Percentiles rank a stretch among this genome's conserved stretches.
Evolutionary conservation across 2,329 filamentous ascomycete genomes (phyloP).

Genomic region (Diplodia scrobiculata): DNA sequence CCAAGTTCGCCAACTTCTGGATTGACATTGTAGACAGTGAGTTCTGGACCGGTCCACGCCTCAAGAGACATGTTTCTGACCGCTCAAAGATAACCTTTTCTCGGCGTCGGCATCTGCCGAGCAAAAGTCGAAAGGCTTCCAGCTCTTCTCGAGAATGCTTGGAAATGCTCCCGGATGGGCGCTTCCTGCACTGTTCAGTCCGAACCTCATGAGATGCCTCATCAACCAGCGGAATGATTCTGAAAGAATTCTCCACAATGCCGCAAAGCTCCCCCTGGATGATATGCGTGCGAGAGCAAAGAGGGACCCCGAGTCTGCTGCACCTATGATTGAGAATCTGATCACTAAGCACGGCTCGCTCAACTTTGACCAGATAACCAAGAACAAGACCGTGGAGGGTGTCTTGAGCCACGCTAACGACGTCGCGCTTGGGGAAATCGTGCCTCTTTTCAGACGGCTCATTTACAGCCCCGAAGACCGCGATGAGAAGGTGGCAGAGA

Average conservation of each 20-base stretch:
- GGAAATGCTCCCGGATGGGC: constrained; percentile 53
- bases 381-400: constrained; percentile 79
- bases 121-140: constrained; percentile 89
- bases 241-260: constrained; percentile 77
- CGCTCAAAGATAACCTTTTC: constrained; percentile 72
- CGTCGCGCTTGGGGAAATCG: constrained; percentile 55
- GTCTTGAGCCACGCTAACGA: constrained; percentile 64
- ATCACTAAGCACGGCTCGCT: constrained; percentile 69
- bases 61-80: constrained; percentile 31
- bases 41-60: constrained; percentile 39
- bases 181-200: constrained; percentile 70
- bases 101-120: constrained; percentile 78
- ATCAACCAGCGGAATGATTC: constrained; percentile 79
- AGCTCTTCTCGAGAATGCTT: constrained; percentile 78
- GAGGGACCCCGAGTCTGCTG: constrained; percentile 61
- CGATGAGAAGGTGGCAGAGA: constrained; percentile 51
- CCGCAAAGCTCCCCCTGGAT: constrained; percentile 75
- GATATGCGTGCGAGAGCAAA: constrained; percentile 67
- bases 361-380: constrained; percentile 84
- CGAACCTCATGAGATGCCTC: constrained; percentile 77
- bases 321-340: constrained; percentile 66
- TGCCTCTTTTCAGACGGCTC: constrained; percentile 54
- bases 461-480: constrained; percentile 50
- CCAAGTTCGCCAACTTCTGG: constrained; percentile 77
- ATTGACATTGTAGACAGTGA: constrained; percentile 79